These are phyloP conservation scores for Tuber borchii DNA, from an alignment of 495 filamentous ascomycete species.

Conservation along the genomic window DNA sequence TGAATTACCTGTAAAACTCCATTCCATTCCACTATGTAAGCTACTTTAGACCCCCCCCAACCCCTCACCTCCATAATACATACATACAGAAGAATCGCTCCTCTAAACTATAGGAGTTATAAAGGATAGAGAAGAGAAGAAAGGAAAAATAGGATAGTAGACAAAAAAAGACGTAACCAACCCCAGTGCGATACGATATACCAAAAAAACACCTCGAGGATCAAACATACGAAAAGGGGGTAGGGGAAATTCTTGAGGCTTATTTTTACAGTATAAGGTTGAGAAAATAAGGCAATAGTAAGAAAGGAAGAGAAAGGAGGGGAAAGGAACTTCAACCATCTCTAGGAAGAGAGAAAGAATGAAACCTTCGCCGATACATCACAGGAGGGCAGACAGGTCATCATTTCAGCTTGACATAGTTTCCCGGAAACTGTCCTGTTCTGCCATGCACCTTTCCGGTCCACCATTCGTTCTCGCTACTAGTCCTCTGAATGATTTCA, in stretches of 20 bases:
- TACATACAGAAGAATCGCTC: neutral
- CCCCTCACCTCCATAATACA: neutral
- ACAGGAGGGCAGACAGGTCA: neutral
- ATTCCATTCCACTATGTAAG: slow-evolving; percentile 3
- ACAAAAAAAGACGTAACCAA: neutral
- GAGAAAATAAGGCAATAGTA: neutral
- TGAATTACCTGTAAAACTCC: neutral
- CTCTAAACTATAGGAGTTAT: neutral
- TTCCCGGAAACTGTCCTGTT: slow-evolving; percentile 92
- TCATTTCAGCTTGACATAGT: slow-evolving; percentile 43
- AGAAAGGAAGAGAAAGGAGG: neutral
- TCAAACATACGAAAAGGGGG: neutral
- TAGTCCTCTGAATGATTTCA: slow-evolving; percentile 72
- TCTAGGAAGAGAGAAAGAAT: slow-evolving; percentile 13
- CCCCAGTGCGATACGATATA: neutral
- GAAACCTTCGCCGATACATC: slow-evolving; percentile 11
- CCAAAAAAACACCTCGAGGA: neutral
- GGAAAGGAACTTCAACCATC: slow-evolving; percentile 16
- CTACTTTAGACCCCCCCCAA: neutral
- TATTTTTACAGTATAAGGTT: neutral
- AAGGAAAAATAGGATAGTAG: neutral
- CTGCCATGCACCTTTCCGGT: slow-evolving; percentile 66
- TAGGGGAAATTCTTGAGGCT: neutral
- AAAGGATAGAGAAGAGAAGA: slow-evolving; percentile 6
- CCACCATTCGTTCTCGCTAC: slow-evolving; percentile 97